Base-by-base conservation (phyloP, 1,284 basidiomycete genomes). In the Cryptococcus deneoformans region DNA sequence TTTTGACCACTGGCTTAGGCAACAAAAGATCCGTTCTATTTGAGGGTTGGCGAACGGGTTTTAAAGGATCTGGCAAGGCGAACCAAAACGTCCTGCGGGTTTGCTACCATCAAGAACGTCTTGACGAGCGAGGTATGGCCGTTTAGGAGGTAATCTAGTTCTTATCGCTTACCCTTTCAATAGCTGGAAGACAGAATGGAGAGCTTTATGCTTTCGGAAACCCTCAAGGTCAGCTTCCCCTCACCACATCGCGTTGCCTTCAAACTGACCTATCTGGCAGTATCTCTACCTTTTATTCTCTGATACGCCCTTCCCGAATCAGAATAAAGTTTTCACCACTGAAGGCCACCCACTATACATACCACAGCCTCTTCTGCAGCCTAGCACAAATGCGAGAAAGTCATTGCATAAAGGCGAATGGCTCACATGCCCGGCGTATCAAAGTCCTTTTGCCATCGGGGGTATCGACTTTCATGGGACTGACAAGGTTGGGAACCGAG, bases 271-370 rank as follows among this genome's bases (percentile, higher is more conserved):
- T 12, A 11, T 49, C 24, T 11, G 36, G 53, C 61, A 95, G 89
- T 95, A 96, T 79, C 82, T 96, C 11, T 96, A 86, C 77, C 82
- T 97, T 50, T 81, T 95, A 24, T 97, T 97, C 68, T 92, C 94
- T 67, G 83, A 84, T 6, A 90, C 92, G 63, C 82, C 82, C 0
- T 72, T 92, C 37, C 86, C 92, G 62, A 86, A 89, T 67, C 60
- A 69, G 42, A 72, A 74, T 50, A 88, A 87, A 61, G 88, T 96
- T 2, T 88, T 94, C 70, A 91, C 91, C 1, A 97, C 93, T 0
- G 93, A 97, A 76, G 93, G 92, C 0, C 94, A 97, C 71, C 83
- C 92, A n/a, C 80, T 97, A 34, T 82, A 81, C 16, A 81, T 96
- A 16, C 84, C 83, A 0, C 72, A 64, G 10, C 66, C 82, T 46